These are phyloP conservation scores for Phytophthora pisi DNA, from an alignment of 352 stramenopile genomes.

Conservation along the genomic window DNA sequence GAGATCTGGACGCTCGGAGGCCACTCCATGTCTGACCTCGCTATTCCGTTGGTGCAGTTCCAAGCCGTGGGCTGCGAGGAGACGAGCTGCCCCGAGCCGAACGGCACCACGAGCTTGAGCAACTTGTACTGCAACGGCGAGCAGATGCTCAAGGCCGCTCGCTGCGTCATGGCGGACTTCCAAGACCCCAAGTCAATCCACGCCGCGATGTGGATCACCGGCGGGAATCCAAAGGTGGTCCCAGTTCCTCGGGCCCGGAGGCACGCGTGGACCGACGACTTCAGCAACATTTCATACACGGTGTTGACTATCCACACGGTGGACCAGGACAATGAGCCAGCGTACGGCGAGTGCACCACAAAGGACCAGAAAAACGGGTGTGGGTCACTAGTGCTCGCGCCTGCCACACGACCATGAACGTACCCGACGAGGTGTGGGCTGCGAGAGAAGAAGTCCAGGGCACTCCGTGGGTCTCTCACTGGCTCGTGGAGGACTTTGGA, in stretches of 20 bases:
- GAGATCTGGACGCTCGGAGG: constrained; percentile 29
- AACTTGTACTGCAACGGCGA: constrained; percentile 31
- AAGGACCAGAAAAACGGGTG: constrained; percentile 15
- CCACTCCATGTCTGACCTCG: constrained; percentile 31
- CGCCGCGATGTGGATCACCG: constrained; percentile 35
- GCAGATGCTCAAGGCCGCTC: constrained; percentile 23
- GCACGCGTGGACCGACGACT: constrained; percentile 21
- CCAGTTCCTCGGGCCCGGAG: constrained; percentile 5
- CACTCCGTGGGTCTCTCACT: not conserved
- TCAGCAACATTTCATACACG: constrained; percentile 12
- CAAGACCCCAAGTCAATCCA: not conserved
- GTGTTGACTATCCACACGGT: constrained; percentile 32
- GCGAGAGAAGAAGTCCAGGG: not conserved
- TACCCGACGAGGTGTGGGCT: constrained; percentile 1
- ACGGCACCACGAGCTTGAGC: constrained; percentile 6
- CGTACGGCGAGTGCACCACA: constrained; percentile 15
- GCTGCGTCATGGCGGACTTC: constrained; percentile 28
- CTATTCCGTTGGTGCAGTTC: constrained; percentile 30
- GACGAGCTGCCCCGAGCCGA: constrained; percentile 25
- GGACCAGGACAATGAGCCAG: constrained; percentile 5
- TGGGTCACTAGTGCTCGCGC: constrained; percentile 23
- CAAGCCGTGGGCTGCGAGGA: constrained; percentile 12
- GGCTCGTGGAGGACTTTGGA: not conserved
- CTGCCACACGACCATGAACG: constrained; percentile 10
- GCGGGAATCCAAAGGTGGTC: constrained; percentile 25